Base-by-base conservation (phyloP, 768 basidiomycete genomes). In the Mycena indigotica region DNA sequence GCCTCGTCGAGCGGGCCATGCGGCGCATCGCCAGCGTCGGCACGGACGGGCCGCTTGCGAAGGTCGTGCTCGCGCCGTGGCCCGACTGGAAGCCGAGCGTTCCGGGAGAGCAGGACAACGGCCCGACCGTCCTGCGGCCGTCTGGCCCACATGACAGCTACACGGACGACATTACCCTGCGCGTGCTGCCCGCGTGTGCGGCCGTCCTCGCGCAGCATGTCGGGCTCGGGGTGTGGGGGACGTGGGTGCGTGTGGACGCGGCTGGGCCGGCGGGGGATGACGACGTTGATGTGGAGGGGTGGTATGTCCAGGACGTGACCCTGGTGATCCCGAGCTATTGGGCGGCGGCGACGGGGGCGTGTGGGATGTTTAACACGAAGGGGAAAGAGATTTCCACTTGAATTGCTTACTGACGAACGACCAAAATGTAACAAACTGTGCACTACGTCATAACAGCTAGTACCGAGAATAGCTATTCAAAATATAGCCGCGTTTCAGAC, bases 11-110 rank as follows among this genome's bases (percentile, higher is more conserved):
- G 28, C 21, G 29, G 5, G 45, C 29, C 10, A 49, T 54, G 40
- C 44, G n/a, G 6, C 48, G 50, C 26, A 39, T 57, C 29, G 29
- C 12, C 12, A 21, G 13, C 49, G 10, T 23, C 21, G 41, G 24
- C 10, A 10, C 41, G 12, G 41, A 73, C 50, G 59, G 67, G 25
- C 62, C 53, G 3, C 75, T 77, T 38, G 71, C 69, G 10, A 73
- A 73, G 59, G 60, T 79, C 5, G 69, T 79, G 3, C 66, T 81
- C 5, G 67, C 64, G 26, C 78, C 79, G 10, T 78, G 77, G 79
- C 24, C 70, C 5, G 75, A 70, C 30, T 80, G 78, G 78, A 77
- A 81, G 25, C 44, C 26, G 46, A 62, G 61, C 4, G 77, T 75
- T 54, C 64, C 57, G 56, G 16, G 77, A 77, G n/a, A 69, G 63